phyloP scores from a whole-genome alignment of 768 basidiomycete species.

The Lactarius pseudohatsudake region DNA sequence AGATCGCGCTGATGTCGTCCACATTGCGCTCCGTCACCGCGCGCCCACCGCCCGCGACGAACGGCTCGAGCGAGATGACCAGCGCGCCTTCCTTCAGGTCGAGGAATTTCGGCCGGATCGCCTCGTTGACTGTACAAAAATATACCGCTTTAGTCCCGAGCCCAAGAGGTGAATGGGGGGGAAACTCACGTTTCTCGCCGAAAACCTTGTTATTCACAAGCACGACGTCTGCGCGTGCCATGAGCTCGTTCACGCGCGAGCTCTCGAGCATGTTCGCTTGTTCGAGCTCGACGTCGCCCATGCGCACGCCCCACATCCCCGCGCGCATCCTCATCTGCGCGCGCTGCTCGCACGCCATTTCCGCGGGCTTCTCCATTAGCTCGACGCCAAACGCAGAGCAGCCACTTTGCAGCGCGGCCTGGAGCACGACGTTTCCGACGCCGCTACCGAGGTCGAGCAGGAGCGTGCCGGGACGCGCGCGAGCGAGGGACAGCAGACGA shows the following conservation, averaged over 20 bases:
- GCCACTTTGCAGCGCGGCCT: conserved; percentile 54
- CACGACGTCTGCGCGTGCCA: conserved; percentile 85
- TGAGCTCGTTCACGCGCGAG: conserved; percentile 60
- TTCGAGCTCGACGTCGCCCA: conserved; percentile 75
- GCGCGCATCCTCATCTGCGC: conserved; percentile 74
- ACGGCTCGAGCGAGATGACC: conserved; percentile 86
- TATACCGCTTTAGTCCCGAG: conserved; percentile 10
- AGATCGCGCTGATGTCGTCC: conserved; percentile 79
- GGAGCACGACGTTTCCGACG: conserved; percentile 58
- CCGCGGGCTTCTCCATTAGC: conserved; percentile 73
- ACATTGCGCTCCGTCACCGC: conserved; percentile 79
- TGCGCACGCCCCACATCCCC: conserved; percentile 86
- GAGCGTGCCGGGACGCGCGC: conserved; percentile 46
- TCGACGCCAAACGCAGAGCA: conserved; percentile 61
- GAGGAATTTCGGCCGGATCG: conserved; percentile 83
- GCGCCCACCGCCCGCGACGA: conserved; percentile 69
- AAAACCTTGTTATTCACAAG: conserved; percentile 90
- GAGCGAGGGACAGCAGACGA: conserved; percentile 51
- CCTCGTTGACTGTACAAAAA: conserved; percentile 69
- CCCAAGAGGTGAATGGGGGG: not conserved
- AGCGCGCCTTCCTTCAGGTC: conserved; percentile 92
- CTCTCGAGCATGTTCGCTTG: conserved; percentile 85
- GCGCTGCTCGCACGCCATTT: conserved; percentile 74
- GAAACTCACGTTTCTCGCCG: conserved; percentile 62
- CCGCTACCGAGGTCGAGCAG: conserved; percentile 64